Evolutionary conservation across 2,329 filamentous ascomycete genomes (phyloP).

Genomic region (Bipolaris cookei): DNA sequence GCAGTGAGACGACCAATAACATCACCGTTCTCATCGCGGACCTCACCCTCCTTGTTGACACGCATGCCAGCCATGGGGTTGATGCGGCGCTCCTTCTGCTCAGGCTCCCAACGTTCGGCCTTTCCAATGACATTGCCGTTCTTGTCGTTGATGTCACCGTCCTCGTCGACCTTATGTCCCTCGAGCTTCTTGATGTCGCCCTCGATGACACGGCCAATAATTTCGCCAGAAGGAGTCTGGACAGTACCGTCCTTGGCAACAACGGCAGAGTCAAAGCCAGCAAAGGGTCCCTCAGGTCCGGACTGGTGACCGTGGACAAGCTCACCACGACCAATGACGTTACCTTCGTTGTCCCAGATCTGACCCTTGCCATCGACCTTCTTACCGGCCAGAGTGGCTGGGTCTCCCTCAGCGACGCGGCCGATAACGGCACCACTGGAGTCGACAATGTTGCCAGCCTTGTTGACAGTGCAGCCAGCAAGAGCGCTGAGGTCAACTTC

Average conservation of each 20-base stretch:
- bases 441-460: slow-evolving; percentile 67
- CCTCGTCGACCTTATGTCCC: slow-evolving; percentile 59
- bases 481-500: slow-evolving; percentile 65
- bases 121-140: slow-evolving; percentile 61
- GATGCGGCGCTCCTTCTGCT: slow-evolving; percentile 61
- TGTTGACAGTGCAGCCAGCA: slow-evolving; percentile 68
- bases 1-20: slow-evolving; percentile 58
- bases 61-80: slow-evolving; percentile 65
- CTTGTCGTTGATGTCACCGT: slow-evolving; percentile 61
- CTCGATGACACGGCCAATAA: slow-evolving; percentile 58
- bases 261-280: slow-evolving; percentile 63
- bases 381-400: slow-evolving; percentile 62
- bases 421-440: slow-evolving; percentile 64
- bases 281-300: slow-evolving; percentile 63
- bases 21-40: slow-evolving; percentile 59
- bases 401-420: slow-evolving; percentile 63
- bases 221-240: slow-evolving; percentile 53
- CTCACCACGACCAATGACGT: slow-evolving; percentile 65
- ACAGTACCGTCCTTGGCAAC: slow-evolving; percentile 66
- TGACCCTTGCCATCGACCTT: slow-evolving; percentile 68
- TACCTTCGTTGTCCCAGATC: slow-evolving; percentile 68
- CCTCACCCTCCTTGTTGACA: slow-evolving; percentile 62
- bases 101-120: slow-evolving; percentile 60
- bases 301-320: slow-evolving; percentile 60
- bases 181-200: slow-evolving; percentile 60